Conservation (phyloP, 2,329 filamentous ascomycete species). For the Alternaria novae-zelandiae region DNA sequence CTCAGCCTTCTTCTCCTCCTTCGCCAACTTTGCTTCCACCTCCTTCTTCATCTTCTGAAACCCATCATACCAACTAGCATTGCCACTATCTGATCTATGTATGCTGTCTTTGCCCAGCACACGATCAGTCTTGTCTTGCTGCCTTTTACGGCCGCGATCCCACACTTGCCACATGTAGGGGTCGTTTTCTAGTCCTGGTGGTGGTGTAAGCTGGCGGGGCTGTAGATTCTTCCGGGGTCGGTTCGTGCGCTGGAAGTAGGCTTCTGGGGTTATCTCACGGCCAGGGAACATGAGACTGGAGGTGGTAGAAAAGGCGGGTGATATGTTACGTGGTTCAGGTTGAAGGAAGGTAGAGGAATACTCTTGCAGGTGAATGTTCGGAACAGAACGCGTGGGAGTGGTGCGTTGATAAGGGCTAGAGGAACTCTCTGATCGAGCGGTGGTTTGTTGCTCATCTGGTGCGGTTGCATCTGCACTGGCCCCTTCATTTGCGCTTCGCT, state of each 20-base stretch:
- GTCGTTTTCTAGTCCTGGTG: neutral
- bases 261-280: neutral
- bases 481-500: neutral
- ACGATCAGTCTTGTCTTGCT: neutral
- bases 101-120: neutral
- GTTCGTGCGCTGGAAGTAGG: constrained; percentile 5
- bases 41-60: constrained; percentile 1
- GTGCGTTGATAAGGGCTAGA: neutral
- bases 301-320: neutral
- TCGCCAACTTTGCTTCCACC: neutral
- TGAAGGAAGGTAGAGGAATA: neutral
- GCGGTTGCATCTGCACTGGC: neutral
- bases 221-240: neutral
- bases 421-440: neutral
- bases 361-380: neutral
- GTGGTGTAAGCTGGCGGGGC: neutral
- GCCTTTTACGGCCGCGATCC: neutral
- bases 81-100: neutral
- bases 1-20: neutral
- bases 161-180: constrained; percentile 7
- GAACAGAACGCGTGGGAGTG: neutral
- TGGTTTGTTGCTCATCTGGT: neutral
- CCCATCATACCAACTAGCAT: neutral
- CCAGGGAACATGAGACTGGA: constrained; percentile 1
- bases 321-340: neutral